These are phyloP conservation scores for Fusarium temperatum DNA, from an alignment of 2,329 filamentous ascomycete genomes.

Conservation along the genomic window DNA sequence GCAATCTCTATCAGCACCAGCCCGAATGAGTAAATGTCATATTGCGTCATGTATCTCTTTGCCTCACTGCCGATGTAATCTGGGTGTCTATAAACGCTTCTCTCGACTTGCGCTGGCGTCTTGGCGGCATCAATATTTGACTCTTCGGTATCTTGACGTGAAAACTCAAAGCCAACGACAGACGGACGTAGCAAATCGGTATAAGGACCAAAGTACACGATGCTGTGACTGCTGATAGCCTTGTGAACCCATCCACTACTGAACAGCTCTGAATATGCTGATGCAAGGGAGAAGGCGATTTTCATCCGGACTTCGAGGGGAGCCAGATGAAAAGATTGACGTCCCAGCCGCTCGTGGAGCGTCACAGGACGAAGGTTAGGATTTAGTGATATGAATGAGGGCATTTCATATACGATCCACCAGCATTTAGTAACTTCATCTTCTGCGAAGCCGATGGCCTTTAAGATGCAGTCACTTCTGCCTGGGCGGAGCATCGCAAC, in stretches of 20 bases:
- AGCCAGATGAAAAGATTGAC: neutral
- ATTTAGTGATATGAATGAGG: fast-evolving
- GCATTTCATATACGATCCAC: neutral
- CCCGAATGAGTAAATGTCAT: neutral
- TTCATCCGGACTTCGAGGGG: neutral
- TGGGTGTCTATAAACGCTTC: neutral
- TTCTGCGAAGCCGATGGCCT: neutral
- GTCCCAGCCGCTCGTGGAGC: neutral
- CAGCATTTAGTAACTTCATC: neutral
- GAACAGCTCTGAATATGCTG: neutral
- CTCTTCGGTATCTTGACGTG: neutral
- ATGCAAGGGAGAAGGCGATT: neutral
- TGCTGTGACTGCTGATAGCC: neutral
- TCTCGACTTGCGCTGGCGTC: neutral
- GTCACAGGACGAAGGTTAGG: neutral
- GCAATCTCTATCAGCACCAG: neutral
- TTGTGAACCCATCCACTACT: neutral
- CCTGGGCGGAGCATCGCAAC: neutral
- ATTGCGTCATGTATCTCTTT: neutral
- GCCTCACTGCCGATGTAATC: neutral
- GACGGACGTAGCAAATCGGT: fast-evolving
- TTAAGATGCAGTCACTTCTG: neutral
- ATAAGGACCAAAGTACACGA: neutral
- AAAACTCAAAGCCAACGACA: neutral
- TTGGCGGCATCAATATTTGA: neutral